Base-by-base conservation (phyloP, 148 eudicot species). In the Amaranthus palmeri region DNA sequence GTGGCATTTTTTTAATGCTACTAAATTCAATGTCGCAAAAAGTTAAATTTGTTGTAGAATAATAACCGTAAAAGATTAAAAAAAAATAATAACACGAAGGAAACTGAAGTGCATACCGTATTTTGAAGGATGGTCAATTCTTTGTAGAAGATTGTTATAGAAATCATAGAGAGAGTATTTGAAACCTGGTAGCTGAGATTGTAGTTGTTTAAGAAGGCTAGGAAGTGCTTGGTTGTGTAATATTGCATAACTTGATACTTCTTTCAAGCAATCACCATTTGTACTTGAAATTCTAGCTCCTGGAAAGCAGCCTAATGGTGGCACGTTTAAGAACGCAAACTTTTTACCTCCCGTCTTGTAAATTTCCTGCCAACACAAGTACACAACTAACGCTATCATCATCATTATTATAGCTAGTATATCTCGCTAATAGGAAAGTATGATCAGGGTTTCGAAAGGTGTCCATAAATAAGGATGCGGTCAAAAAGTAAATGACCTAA, bases 261-360 rank as follows among this genome's bases (percentile, higher is more conserved):
- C 77, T 58, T 66, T 66, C 12, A 56, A 8, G 40, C 85, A 83
- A 0, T 71, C 72, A 12, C 75, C 78, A 10, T 64, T 54, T n/a
- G 69, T 44, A 11, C 62, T 71, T 8, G 40, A 61, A 6, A 60
- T 46, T 69, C 79, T 77, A 7, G 70, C 7, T 9, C 54, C 43
- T 1, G 86, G 86, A 8, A 73, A 14, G 63, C 86, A 83, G 3
- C 85, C 85, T 3, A 80, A 9, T 8, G 78, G 74, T 10, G 77
- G 70, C 59, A 81, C 59, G 51, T 68, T 80, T 3, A 83, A 18
- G 45, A 86, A 70, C 9, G 76, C 85, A 62, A 83, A 85, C 73
- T 83, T 87, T 61, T 86, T 79, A 3, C 86, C 86, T 60, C 86
- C 87, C 15, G 42, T 65, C n/a, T 62, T 70, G 52, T 84, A 79